These are phyloP conservation scores for Backusella tarrabulga DNA, from an alignment of 192 early-diverging fungal species.

Conservation along the genomic window DNA sequence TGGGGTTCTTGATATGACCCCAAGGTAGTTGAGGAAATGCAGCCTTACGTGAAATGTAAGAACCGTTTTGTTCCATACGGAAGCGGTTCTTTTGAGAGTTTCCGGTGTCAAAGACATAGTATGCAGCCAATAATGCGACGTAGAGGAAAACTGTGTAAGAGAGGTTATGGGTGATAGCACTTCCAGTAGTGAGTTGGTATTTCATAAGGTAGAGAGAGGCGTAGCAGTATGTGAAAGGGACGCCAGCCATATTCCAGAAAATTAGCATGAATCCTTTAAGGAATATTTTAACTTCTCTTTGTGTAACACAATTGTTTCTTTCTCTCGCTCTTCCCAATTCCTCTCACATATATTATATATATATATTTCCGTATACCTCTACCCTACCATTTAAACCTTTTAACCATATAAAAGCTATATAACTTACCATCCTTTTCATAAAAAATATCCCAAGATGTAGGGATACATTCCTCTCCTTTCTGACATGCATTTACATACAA, in stretches of 20 bases:
- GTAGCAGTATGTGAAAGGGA: conserved; percentile 50
- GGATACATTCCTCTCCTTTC: conserved; percentile 52
- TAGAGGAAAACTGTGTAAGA: conserved; percentile 32
- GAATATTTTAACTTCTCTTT: not conserved
- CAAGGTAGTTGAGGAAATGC: conserved; percentile 48
- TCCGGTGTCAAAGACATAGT: conserved; percentile 50
- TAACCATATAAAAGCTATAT: not conserved
- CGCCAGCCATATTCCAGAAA: conserved; percentile 52
- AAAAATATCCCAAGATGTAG: conserved; percentile 52
- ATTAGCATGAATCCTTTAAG: conserved; percentile 46
- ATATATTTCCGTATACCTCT: not conserved
- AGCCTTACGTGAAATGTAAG: conserved; percentile 33
- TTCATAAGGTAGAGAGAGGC: conserved; percentile 43
- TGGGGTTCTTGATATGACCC: conserved; percentile 54
- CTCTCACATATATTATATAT: not conserved
- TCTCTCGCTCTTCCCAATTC: not conserved
- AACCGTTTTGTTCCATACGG: conserved; percentile 43
- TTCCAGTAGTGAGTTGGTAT: conserved; percentile 34
- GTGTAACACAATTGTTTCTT: not conserved
- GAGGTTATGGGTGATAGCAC: conserved; percentile 27
- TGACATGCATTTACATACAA: conserved; percentile 49
- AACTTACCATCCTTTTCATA: conserved; percentile 50
- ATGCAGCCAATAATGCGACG: conserved; percentile 29
- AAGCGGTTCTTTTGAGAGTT: conserved; percentile 54
- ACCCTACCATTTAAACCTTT: not conserved